A percentile compares a stretch with the other conserved stretches of the same genome.
These are phyloP conservation scores for Linnemannia schmuckeri DNA, from an alignment of 192 early-diverging fungal genomes.

Conservation along the genomic window DNA sequence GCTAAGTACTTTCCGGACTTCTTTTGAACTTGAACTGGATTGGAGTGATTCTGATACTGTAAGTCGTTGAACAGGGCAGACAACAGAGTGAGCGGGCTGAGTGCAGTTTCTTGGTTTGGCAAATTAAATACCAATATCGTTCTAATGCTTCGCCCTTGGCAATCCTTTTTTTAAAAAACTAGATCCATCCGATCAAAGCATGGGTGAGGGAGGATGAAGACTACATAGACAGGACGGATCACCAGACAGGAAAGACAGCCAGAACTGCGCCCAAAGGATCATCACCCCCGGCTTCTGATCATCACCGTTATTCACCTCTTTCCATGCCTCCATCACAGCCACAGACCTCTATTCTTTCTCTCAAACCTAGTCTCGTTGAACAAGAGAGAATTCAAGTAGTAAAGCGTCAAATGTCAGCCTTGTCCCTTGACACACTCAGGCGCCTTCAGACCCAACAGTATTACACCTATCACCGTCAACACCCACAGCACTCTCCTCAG, in stretches of 20 bases:
- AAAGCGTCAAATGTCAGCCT: slow-evolving; percentile 26
- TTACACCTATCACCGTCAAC: too few relatives aligned
- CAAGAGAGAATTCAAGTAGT: slow-evolving; percentile 11
- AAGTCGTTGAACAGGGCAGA: neutral
- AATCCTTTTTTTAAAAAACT: neutral
- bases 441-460: slow-evolving; percentile 15
- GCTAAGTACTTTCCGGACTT: slow-evolving; percentile 7
- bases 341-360: neutral
- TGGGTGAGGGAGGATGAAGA: slow-evolving; percentile 11
- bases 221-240: neutral
- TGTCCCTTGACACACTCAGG: slow-evolving; percentile 25
- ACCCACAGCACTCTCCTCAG: too few relatives aligned
- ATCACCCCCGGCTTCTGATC: neutral
- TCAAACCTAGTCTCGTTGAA: neutral
- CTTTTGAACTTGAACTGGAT: slow-evolving; percentile 4
- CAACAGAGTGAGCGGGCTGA: too few relatives aligned
- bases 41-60: slow-evolving; percentile 2
- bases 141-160: neutral
- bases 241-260: neutral
- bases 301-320: neutral
- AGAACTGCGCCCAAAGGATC: neutral
- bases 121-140: neutral
- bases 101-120: neutral
- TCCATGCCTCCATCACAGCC: neutral
- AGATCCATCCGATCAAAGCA: slow-evolving; percentile 35